Evolutionary conservation across 2,329 filamentous ascomycete genomes (phyloP), one percentile per base, ranked within the genome.

Genomic region (Aspergillus tanneri): DNA sequence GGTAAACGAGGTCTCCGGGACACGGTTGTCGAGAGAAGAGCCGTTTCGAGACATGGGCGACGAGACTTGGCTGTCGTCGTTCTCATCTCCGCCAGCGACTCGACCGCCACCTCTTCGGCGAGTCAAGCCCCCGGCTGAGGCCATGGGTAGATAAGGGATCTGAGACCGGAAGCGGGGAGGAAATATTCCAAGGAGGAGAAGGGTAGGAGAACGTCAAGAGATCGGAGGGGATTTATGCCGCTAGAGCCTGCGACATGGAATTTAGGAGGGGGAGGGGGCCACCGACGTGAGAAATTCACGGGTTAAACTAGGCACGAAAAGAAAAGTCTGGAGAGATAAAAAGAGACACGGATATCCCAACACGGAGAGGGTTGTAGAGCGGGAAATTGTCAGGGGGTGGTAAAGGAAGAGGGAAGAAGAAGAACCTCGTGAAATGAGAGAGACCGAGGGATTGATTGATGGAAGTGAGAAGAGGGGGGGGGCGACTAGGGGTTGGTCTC

Each of bases 1-100:
- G 68, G 80, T 90, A 77, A 95, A 97, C 64, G 87, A 92, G 52
- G 93, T 96, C 74, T 85, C 83, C 46, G 82, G 81, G 16, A 73
- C 70, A 55, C 78, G 74, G 61, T 77, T 68, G 51, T 77, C 77
- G 60, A 70, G 69, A 53, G 76, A 82, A 77, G 76, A 83, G 73
- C 62, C 79, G 75, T 76, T 83, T 78, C 74, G 58, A 53, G 84
- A 81, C 49, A 77, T 77, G 30, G 85, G 84, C 41, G 84, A 86
- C 63, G 79, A 77, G 59, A 87, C 84, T 65, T 85, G 79, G 73
- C 80, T 83, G 63, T 78, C 74, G 60, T 84, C 80, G 60, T 82
- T 78, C 66, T 82, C 79, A 54, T 86, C 83, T 68, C 77, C 80
- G 55, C 70, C 71, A 58, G 73, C 70, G 52, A 72, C 77, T 63